Evolutionary conservation across 2,329 filamentous ascomycete species (phyloP).

Genomic region (Zymoseptoria pseudotritici): DNA sequence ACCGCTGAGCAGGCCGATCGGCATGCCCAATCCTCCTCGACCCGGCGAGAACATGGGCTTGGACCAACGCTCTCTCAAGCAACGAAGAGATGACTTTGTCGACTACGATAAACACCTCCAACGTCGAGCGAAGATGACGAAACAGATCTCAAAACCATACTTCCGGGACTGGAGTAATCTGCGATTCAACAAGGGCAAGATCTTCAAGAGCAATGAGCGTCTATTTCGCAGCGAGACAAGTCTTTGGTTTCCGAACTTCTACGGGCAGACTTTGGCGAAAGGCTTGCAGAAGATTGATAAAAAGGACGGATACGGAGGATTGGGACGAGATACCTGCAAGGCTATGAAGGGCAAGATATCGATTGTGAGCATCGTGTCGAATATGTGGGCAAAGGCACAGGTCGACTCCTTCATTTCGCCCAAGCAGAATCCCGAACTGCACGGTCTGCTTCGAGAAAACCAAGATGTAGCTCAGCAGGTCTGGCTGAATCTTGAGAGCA

Average conservation of each 20-base stretch:
- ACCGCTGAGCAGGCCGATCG: slow-evolving; percentile 66
- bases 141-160: slow-evolving; percentile 76
- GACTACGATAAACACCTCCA: slow-evolving; percentile 78
- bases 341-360: slow-evolving; percentile 61
- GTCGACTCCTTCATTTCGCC: slow-evolving; percentile 61
- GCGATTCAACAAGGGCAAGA: slow-evolving; percentile 75
- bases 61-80: slow-evolving; percentile 57
- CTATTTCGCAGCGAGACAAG: slow-evolving; percentile 76
- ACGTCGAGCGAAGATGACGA: slow-evolving; percentile 66
- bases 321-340: slow-evolving; percentile 62
- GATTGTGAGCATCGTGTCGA: slow-evolving; percentile 74
- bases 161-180: slow-evolving; percentile 94
- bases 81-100: slow-evolving; percentile 72
- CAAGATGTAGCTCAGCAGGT: slow-evolving; percentile 61
- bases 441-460: slow-evolving; percentile 50
- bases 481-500: slow-evolving; percentile 84
- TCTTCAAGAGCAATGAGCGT: slow-evolving; percentile 77
- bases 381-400: slow-evolving; percentile 79
- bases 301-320: slow-evolving; percentile 33
- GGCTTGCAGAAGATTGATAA: slow-evolving; percentile 60
- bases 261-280: slow-evolving; percentile 66
- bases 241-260: slow-evolving; percentile 89
- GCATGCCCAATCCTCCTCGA: slow-evolving; percentile 64
- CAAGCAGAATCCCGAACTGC: slow-evolving; percentile 62
- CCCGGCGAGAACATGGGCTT: slow-evolving; percentile 76